Evolutionary conservation across 129 eudicot species (phyloP), one percentile per base, ranked within the genome.

Genomic region (Oenanthe sinensis): DNA sequence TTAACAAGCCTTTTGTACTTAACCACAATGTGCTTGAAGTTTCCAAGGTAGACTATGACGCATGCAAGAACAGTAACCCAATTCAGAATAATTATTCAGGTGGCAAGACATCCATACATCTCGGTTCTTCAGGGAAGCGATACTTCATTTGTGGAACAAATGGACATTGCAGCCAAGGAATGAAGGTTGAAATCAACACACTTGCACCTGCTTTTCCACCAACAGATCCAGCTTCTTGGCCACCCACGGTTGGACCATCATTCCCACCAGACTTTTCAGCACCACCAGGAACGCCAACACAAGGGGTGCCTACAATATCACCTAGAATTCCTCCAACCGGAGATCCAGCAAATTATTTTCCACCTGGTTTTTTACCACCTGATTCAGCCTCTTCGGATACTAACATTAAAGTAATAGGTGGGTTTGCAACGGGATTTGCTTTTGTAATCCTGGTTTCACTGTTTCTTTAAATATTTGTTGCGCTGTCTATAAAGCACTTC

Each of bases 91-190:
- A 78, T 4, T 62, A 78, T 76, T 10, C 82, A 13, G 81, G 77
- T 45, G 85, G 90, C 42, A 79, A 74, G 42, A 79, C 93, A 4
- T 50, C 77, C 79, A 54, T 91, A 47, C 15, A 80, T 48, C 95
- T 93, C 36, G 62, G 82, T 36, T 81, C 84, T 58, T 75, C 86
- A 6, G 97, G 96, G 50, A 87, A 77, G 33, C 80, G 90, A 13
- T 93, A 91, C 88, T 93, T 93, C 89, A 88, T 87, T 2, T 93
- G 97, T 78, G 90, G 97, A 44, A 85, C 87, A 22, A 47, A 79
- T 26, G 90, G 91, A 4, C 94, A 93, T 71, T 93, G 98, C 82
- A 75, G 68, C 68, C 80, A 77, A 77, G 97, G 97, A 55, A 91
- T 91, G 98, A 91, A 93, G 81, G 47, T 94, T n/a, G 83, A 81